These are phyloP conservation scores for Aspergillus brasiliensis DNA, from an alignment of 2,329 filamentous ascomycete genomes.

Conservation along the genomic window DNA sequence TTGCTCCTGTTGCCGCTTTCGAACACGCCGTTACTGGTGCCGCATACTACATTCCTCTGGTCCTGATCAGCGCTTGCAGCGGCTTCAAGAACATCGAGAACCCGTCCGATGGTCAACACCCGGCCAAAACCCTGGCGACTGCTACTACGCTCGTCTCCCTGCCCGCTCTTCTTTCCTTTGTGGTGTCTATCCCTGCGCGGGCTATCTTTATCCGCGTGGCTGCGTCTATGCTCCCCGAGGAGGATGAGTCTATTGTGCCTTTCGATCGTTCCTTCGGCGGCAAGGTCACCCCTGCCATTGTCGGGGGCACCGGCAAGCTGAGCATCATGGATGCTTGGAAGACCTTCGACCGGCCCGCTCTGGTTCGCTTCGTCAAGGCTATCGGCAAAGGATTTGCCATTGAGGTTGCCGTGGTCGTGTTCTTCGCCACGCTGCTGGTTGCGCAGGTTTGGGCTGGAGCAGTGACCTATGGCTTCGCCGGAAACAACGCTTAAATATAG, in stretches of 20 bases:
- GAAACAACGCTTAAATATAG: neutral
- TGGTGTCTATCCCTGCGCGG: constrained; percentile 73
- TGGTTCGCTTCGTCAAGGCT: constrained; percentile 72
- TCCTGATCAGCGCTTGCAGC: constrained; percentile 47
- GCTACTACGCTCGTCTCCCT: constrained; percentile 37
- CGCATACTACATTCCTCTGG: constrained; percentile 38
- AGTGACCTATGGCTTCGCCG: constrained; percentile 7
- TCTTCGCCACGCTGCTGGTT: constrained; percentile 11
- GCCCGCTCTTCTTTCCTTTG: constrained; percentile 54
- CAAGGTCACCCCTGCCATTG: constrained; percentile 70
- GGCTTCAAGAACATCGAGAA: constrained; percentile 32
- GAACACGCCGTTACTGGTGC: constrained; percentile 61
- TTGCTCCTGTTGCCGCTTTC: constrained; percentile 68
- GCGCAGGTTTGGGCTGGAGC: constrained; percentile 15
- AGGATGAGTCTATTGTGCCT: constrained; percentile 80
- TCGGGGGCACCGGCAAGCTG: constrained; percentile 72
- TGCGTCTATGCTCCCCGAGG: constrained; percentile 79
- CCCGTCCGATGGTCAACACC: neutral
- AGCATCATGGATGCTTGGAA: constrained; percentile 76
- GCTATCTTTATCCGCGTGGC: constrained; percentile 81
- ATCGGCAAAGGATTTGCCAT: constrained; percentile 71
- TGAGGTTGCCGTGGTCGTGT: constrained; percentile 49
- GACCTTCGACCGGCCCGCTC: constrained; percentile 72
- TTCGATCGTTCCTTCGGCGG: constrained; percentile 87
- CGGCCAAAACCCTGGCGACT: constrained; percentile 10